Base-by-base conservation (phyloP, 345 rosid species). In the Corymbia maculata region DNA sequence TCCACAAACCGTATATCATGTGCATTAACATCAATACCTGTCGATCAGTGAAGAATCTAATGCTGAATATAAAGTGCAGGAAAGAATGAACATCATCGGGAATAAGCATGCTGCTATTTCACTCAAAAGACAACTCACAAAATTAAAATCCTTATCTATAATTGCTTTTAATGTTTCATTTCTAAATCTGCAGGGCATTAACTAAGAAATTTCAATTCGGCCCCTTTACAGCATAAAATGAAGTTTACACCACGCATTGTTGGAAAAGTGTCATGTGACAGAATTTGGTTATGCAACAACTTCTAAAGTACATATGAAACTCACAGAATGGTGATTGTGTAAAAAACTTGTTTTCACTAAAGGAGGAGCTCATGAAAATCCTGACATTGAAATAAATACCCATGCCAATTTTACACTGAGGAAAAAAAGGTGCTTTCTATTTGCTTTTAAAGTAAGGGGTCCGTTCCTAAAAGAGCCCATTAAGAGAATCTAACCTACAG, bases 1-100 rank as follows among this genome's bases (percentile, higher is more conserved):
- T 97, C 99, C 24, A 97, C 99, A 90, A 97, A 97, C 88, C 99
- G 93, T 88, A 97, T 95, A 91, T 97, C 99, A 88, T 96, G 99
- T 89, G 92, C 95, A 89, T 89, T 91, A 85, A 97, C 95, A 93
- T 96, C 94, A 93, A 97, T 96, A 86, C 99, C 99, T 96, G 93
- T 85, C 89, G 90, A 92, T 80, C 6, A 87, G 59, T 57, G 42
- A 86, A 75, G 84, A 42, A 51, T 52, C 11, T 45, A 50, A 14
- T 36, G 85, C 51, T 42, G 24, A 49, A 32, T 70, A 44, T 44
- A 75, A 42, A 19, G 84, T 75, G 49, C 49, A 19, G 49, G 49
- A 75, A 75, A 75, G 49, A 49, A 42, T 8, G 12, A 75, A 75
- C 49, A 75, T 42, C 28, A 21, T 75, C 28, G 1, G 42, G 84